These are phyloP conservation scores for Ensete glaucum DNA, from an alignment of 176 grass and related monocot genomes.

Conservation along the genomic window DNA sequence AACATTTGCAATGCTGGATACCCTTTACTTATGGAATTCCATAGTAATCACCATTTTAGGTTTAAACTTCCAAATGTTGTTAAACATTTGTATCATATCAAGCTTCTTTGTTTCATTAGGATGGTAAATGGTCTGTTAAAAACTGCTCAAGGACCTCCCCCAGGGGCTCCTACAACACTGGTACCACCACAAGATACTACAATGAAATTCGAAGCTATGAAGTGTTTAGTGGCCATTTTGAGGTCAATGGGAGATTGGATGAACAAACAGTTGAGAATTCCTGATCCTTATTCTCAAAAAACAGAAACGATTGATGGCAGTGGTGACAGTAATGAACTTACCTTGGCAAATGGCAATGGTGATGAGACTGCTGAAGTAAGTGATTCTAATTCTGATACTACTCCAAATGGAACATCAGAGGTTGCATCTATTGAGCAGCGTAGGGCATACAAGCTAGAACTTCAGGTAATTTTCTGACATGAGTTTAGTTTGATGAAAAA, in stretches of 20 bases:
- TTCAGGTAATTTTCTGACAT: constrained; percentile 59
- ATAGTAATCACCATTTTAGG: neutral
- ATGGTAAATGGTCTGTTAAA: constrained; percentile 97
- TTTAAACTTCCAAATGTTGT: neutral
- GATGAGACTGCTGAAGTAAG: constrained; percentile 70
- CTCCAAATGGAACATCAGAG: constrained; percentile 60
- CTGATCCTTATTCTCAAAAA: constrained; percentile 59
- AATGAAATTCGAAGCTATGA: constrained; percentile 99
- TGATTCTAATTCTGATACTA: constrained; percentile 67
- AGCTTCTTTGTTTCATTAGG: constrained; percentile 31
- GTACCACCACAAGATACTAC: constrained; percentile 75
- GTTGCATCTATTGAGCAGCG: constrained; percentile 83
- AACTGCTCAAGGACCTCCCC: constrained; percentile 91
- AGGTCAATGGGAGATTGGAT: constrained; percentile 99
- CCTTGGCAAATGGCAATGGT: constrained; percentile 38
- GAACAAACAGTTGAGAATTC: constrained; percentile 97
- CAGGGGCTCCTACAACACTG: constrained; percentile 73
- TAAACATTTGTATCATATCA: constrained; percentile 1
- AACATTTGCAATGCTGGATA: neutral
- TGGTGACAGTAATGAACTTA: constrained; percentile 52
- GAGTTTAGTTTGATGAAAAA: constrained; percentile 24
- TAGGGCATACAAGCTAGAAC: constrained; percentile 94
- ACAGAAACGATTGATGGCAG: constrained; percentile 53
- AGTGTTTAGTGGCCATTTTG: constrained; percentile 91
- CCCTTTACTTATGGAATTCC: neutral